Evolutionary conservation across 495 filamentous ascomycete species (phyloP), one percentile per base, ranked within the genome.

Genomic region (Apiosordaria backusii): DNA sequence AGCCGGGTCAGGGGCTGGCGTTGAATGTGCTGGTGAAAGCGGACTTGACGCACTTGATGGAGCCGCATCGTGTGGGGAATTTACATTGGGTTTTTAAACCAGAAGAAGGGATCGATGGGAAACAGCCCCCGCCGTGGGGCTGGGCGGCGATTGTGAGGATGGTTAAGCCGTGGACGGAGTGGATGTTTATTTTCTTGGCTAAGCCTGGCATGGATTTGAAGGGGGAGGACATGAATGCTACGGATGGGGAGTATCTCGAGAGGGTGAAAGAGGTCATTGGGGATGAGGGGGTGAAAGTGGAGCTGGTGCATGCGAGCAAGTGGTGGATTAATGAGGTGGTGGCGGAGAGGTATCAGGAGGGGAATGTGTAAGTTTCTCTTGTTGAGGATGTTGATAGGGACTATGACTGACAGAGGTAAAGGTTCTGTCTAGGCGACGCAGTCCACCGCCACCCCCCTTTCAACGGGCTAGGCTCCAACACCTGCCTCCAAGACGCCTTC

Each of bases 61-160:
- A 77, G 54, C 52, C 52, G n/a, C 70, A 80, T 53, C 78, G 85
- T 0, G 74, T 74, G 16, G 86, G 85, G 0, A 86, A 86, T 67
- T 77, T 88, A 27, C 85, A 88, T 63, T 87, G 84, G 83, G 74
- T 80, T 0, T 68, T 79, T 35, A 67, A 69, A n/a, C 80, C 76
- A 7, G 74, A 79, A 29, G 64, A 71, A 13, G 57, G 74, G 52
- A 16, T 16, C 27, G 35, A 45, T 13, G 35, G 35, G 6, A 2
- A 78, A 79, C 4, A 69, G 69, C 0, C 52, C 7, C 52, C 52
- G 4, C 9, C 52, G 52, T 82, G 75, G 68, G 74, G 75, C 18
- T 73, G 71, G 70, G 71, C 75, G 6, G 71, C 70, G 6, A 70
- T 76, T 50, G 75, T 80, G 29, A 68, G 77, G n/a, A 80, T 82